Evolutionary conservation across 129 eudicot genomes (phyloP), one percentile per base, ranked within the genome.

Genomic region (Lonicera japonica): DNA sequence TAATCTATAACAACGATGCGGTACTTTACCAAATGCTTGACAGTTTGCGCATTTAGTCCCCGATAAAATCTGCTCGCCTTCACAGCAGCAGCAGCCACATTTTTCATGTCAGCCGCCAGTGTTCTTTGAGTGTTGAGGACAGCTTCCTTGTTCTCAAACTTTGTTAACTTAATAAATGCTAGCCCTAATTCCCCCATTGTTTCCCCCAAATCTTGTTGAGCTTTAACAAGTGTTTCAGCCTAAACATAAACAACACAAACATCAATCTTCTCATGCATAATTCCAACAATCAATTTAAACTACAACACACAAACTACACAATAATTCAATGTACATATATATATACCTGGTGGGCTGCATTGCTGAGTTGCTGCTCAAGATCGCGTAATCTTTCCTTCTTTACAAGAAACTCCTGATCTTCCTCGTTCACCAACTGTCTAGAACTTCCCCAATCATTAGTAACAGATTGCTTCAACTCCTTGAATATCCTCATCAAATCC

Each of bases 111-210:
- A 77, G 80, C 76, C 12, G 97, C 95, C 57, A 87, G 74, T 50
- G 58, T 60, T 64, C 82, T 72, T 66, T 86, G 95, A 63, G 90
- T 73, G 40, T 83, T 73, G 58, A 71, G 55, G 36, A 70, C 61
- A 1, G 95, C 89, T 43, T 79, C 78, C 79, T 86, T 83, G 70
- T 86, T 86, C 72, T 90, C 97, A 69, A 83, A 90, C 65, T 90
- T 90, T 7, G 95, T 79, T 77, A 90, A 60, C 69, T 86, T 90
- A 19, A 90, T 78, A 63, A 80, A 86, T 34, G 97, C 75, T 11
- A 90, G 73, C 61, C 97, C 97, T 43, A 90, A 67, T 38, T 85
- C 95, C 43, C 97, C 97, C 87, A 85, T 83, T 52, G 95, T 86
- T 25, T 86, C 94, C 57, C 95, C 87, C 82, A 83, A 67, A 57